Percentiles rank a stretch among this genome's conserved stretches.
Conservation (phyloP, 257 asterid genomes). For the Capsicum rhomboideum region DNA sequence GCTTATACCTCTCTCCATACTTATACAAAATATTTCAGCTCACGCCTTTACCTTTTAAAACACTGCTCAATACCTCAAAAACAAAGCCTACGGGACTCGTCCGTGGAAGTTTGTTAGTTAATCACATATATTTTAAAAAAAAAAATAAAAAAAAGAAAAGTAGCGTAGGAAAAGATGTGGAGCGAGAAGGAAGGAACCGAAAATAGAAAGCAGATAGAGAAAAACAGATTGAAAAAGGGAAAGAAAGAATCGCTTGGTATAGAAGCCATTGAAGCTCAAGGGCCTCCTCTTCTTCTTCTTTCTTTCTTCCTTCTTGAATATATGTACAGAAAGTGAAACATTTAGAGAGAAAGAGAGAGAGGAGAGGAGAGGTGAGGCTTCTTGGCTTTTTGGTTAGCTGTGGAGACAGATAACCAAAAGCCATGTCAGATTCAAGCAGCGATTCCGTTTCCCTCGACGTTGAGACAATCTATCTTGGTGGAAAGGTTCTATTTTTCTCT, state of each 20-base stretch:
- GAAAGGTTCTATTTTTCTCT: constrained; percentile 22
- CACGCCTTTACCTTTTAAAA: too few species aligned
- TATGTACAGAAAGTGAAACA: neutral
- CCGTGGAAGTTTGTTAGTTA: too few species aligned
- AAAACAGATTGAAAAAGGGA: neutral
- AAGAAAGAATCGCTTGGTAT: constrained; percentile 22
- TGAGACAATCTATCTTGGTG: constrained; percentile 37
- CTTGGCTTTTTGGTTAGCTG: constrained; percentile 1
- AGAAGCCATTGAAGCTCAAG: constrained; percentile 20
- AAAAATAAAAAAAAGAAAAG: neutral
- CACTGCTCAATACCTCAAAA: too few species aligned
- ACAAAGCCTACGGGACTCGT: too few species aligned
- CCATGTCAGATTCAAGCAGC: constrained; percentile 31
- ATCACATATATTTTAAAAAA: too few species aligned
- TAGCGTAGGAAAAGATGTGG: neutral
- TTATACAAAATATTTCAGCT: too few species aligned
- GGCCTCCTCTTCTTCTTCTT: constrained; percentile 4
- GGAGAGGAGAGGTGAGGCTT: neutral
- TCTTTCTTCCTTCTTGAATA: neutral
- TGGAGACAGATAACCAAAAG: constrained; percentile 14
- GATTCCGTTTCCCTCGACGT: constrained; percentile 30
- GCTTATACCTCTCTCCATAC: too few species aligned
- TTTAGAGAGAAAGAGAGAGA: neutral
- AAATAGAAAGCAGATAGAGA: neutral
- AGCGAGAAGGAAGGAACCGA: neutral